Base-by-base conservation (phyloP, 805 yeast species). In the Pichia insulana region DNA sequence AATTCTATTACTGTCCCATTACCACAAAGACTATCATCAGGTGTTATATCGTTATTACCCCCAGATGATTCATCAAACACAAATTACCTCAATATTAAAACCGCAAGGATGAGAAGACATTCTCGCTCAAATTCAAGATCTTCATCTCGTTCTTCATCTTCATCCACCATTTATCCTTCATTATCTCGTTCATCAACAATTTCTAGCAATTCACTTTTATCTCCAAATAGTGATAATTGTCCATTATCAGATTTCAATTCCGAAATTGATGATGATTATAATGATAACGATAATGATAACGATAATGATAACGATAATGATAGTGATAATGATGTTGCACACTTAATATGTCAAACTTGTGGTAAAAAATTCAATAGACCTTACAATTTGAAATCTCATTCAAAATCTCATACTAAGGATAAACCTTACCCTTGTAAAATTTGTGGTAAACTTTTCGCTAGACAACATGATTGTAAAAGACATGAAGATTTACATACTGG, bases 311-410 rank as follows among this genome's bases (percentile, higher is more conserved):
- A 37, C 10, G 34, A 67, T 74, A 37, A 73, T 73, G 55, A 62
- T 84, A 19, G 67, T 74, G 37, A 74, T 73, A 55, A 61, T 84
- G n/a, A n/a, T n/a, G n/a, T 26, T 26, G 10, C 20, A 70, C 77
- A n/a, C 8, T 84, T 75, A 61, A 82, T 82, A 2, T 90, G 97
- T 60, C 78, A 80, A 45, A 63, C 84, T 34, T 90, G 98, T 62
- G 88, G 79, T 33, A 88, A 87, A 62, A 67, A 80, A 38, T 90
- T 90, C 59, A 90, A 97, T 2, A 67, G 97, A 42, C 96, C 96
- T 0, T 92, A 92, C 61, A 92, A 92, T 57, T 68, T 90, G 50
- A 86, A 90, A 52, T 85, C 96, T 0, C 98, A 90, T 63, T 66
- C 84, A 56, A 69, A 96, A 45, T 90, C 97, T 0, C 98, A 85